These are phyloP conservation scores for Lecanicillium sp. DNA, from an alignment of 2,329 filamentous ascomycete species.

Conservation along the genomic window DNA sequence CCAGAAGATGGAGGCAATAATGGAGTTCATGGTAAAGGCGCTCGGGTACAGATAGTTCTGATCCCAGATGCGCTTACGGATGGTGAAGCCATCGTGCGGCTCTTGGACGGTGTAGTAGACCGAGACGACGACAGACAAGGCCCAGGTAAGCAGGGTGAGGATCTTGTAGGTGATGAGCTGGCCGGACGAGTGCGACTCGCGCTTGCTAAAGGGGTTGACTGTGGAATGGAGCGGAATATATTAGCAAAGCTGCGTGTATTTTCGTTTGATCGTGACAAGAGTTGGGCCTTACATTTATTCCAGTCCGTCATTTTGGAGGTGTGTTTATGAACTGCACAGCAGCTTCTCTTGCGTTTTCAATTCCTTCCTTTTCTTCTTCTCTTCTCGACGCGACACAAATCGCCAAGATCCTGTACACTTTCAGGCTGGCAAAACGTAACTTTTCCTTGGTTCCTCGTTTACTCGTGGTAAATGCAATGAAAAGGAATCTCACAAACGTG, in stretches of 20 bases:
- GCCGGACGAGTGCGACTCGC: constrained; percentile 53
- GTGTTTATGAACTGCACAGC: constrained; percentile 1
- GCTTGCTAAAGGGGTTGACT: constrained; percentile 72
- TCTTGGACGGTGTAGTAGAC: constrained; percentile 64
- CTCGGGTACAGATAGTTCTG: constrained; percentile 60
- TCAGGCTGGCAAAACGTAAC: no score
- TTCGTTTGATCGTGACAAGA: no score
- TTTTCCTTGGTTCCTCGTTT: no score
- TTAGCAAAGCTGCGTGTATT: neutral
- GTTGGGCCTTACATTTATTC: constrained; percentile 18
- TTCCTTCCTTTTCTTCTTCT: neutral
- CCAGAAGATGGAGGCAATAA: constrained; percentile 68
- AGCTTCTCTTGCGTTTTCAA: constrained; percentile 1
- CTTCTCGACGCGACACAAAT: no score
- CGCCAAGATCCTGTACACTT: no score
- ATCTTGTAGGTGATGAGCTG: constrained; percentile 67
- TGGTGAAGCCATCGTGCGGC: constrained; percentile 52
- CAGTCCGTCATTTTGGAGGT: constrained; percentile 20
- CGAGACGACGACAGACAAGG: constrained; percentile 61
- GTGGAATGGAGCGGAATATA: constrained; percentile 2
- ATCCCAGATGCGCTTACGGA: constrained; percentile 62
- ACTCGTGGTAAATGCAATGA: no score
- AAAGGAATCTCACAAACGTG: no score
- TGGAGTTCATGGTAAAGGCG: constrained; percentile 65
- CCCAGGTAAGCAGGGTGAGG: constrained; percentile 65